Evolutionary conservation across 2,329 filamentous ascomycete genomes (phyloP), one percentile per base, ranked within the genome.

Genomic region (Alternaria ethzedia): DNA sequence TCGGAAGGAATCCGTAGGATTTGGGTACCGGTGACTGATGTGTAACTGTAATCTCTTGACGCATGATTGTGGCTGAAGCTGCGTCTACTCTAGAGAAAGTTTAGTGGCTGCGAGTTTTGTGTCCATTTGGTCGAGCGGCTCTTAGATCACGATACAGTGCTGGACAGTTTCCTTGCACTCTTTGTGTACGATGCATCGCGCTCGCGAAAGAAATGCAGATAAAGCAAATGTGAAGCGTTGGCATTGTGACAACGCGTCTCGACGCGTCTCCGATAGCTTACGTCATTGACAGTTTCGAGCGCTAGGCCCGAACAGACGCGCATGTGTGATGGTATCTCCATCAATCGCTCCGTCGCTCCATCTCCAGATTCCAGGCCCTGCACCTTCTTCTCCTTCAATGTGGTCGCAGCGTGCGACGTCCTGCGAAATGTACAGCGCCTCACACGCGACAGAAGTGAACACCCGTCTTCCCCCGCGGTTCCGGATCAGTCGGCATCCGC

Each of bases 1-100:
- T 79, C 2, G 72, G 68, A n/a, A 79, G 69, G 49, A 78, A 78
- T 13, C 72, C 68, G 57, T 79, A 79, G 46, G 69, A 74, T 44
- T 71, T 67, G 1, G 74, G 76, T 66, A 78, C 73, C 7, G 70
- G 62, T 6, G 61, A 60, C 10, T 25, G 66, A 2, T 70, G 51
- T 13, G 49, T 50, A 9, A 78, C 75, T 17, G 60, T 72, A 11
- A 72, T 54, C 62, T 78, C 75, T 46, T 28, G 17, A 28, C 46
- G 69, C 64, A 69, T 70, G 11, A 6, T 26, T 47, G 5, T 26
- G 17, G 6, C 10, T 0, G 43, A 5, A n/a, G n/a, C 45, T 28
- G 36, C 6, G 21, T 12, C 11, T 5, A 1, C 17, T 26, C 10
- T 2, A 36, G 17, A 23, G 32, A 5, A 3, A 20, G 26, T 30